Evolutionary conservation across 225 moss, liverwort and hornwort species (phyloP), one percentile per base, ranked within the genome.

Genomic region (Bryoerythrophyllum caledonicum): DNA sequence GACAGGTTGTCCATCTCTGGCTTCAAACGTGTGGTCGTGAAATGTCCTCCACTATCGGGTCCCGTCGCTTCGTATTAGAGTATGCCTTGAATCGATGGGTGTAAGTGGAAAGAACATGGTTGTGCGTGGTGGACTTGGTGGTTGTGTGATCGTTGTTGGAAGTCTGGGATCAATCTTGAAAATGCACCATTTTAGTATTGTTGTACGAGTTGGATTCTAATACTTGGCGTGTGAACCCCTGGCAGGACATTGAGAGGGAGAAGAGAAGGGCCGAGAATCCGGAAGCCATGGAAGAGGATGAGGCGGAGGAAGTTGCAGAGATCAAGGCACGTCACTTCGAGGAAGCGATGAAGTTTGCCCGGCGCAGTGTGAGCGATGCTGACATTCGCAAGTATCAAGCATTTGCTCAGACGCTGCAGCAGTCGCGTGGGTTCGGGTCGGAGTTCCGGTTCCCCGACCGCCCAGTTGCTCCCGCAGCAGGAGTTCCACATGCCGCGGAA

Each of bases 341-440:
- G 88, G 96, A 96, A 52, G 86, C 95, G 0, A 95, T 95, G 95
- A 95, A 95, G 80, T 95, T 90, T 48, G 95, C 96, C 2, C 89
- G 96, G 17, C 87, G 96, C 60, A 93, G 93, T 87, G 96, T 96
- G 74, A 94, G 94, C 68, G 96, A 96, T 62, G 96, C 94, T 6
- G 96, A 96, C 72, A 96, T 96, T 54, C 90, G 93, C 26, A 95
- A 95, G 80, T 95, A 95, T 70, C 94, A 94, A 71, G 86, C 90
- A 4, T 93, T 89, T 67, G 93, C 91, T 5, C 95, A 95, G 79
- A 96, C 95, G 11, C 80, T 96, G 10, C 96, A 96, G 85, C 96
- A 96, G 78, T 94, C 96, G 5, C 93, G 94, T 40, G 96, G 96
- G 11, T 96, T 96, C 60, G 96, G 96, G 4, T 92, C 96, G 0